These are phyloP conservation scores for Pseudogymnoascus sp. DNA, from an alignment of 2,329 filamentous ascomycete genomes.

Conservation along the genomic window DNA sequence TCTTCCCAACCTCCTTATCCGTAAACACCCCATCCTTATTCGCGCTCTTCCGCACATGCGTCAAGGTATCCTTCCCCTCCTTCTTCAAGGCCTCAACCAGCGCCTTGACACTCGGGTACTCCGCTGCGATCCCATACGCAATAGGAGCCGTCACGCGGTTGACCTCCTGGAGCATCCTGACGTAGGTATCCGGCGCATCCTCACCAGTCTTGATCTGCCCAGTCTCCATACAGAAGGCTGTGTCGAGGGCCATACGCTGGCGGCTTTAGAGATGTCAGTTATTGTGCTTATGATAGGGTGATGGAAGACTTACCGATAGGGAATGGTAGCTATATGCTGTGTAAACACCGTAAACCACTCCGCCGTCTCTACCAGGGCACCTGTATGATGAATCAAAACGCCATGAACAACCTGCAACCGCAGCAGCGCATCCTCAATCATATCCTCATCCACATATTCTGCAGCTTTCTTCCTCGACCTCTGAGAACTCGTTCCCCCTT, in stretches of 20 bases:
- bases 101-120: constrained; percentile 49
- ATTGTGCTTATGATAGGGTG: not conserved
- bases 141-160: constrained; percentile 62
- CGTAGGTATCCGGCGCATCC: constrained; percentile 56
- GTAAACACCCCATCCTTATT: constrained; percentile 49
- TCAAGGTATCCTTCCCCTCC: constrained; percentile 51
- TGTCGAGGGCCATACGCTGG: constrained; percentile 41
- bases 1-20: constrained; percentile 47
- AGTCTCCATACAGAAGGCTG: constrained; percentile 69
- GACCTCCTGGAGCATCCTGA: constrained; percentile 70
- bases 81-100: constrained; percentile 51
- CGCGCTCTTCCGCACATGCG: constrained; percentile 48
- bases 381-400: constrained; percentile 63
- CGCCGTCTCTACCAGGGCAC: constrained; percentile 52
- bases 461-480: constrained; percentile 27
- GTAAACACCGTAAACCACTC: constrained; percentile 68
- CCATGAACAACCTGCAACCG: constrained; percentile 60
- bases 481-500: constrained; percentile 16
- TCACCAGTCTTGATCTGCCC: constrained; percentile 68
- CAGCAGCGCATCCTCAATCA: constrained; percentile 62
- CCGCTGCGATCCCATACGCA: constrained; percentile 57
- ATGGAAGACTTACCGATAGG: constrained; percentile 47
- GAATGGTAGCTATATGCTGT: constrained; percentile 68
- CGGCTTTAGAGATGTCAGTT: constrained; percentile 12
- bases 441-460: constrained; percentile 56